Evolutionary conservation across 2,329 filamentous ascomycete species (phyloP).

Genomic region (Aspergillus caelatus): DNA sequence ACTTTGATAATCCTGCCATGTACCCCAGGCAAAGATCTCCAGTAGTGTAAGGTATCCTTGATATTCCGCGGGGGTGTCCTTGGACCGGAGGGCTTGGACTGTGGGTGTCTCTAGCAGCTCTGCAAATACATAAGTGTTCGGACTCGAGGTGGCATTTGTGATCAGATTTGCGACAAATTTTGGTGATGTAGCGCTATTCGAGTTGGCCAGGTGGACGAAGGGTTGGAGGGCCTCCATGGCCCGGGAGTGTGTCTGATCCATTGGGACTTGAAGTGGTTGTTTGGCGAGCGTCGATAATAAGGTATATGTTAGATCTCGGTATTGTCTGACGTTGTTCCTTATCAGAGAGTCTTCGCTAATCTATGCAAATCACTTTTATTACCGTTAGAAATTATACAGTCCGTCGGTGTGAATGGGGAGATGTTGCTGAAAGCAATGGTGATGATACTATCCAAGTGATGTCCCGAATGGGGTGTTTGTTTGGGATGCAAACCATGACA

Average conservation of each 20-base stretch:
- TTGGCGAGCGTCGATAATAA: neutral
- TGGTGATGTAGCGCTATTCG: conserved; percentile 70
- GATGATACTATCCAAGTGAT: conserved; percentile 1
- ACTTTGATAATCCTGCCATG: conserved; percentile 76
- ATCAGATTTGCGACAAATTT: conserved; percentile 85
- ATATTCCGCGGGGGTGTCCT: conserved; percentile 62
- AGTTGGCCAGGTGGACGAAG: conserved; percentile 87
- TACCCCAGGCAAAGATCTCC: conserved; percentile 90
- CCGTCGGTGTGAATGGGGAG: neutral
- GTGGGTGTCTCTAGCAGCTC: conserved; percentile 84
- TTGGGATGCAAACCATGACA: conserved; percentile 10
- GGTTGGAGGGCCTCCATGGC: conserved; percentile 69
- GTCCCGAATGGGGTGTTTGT: conserved; percentile 9
- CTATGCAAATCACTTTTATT: neutral
- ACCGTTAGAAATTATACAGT: neutral
- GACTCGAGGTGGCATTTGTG: conserved; percentile 82
- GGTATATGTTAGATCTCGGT: neutral
- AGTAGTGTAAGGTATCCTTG: conserved; percentile 69
- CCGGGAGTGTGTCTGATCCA: conserved; percentile 54
- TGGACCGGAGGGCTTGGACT: conserved; percentile 70
- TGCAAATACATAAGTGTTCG: conserved; percentile 89
- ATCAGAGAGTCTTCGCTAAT: neutral
- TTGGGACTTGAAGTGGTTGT: conserved; percentile 20
- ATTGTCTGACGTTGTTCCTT: neutral
- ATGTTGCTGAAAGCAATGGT: neutral